Conservation (phyloP, 495 filamentous ascomycete genomes). For the Umbilicaria muhlenbergii region DNA sequence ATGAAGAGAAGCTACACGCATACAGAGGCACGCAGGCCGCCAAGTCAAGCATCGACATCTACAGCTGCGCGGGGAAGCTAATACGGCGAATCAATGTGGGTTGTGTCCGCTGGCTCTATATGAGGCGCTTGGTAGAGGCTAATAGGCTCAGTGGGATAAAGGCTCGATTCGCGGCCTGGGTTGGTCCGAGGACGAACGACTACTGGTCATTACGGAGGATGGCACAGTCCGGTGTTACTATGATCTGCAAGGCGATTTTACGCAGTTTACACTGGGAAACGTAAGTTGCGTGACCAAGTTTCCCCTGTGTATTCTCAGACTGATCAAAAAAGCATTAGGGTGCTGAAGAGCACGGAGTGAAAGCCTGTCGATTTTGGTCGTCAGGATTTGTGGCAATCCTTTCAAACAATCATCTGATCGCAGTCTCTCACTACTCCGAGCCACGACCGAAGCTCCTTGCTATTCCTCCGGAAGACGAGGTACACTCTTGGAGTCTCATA, state of each 20-base stretch:
- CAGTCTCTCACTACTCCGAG: conserved; percentile 79
- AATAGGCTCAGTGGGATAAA: conserved; percentile 64
- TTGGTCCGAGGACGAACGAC: conserved; percentile 93
- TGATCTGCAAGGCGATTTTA: conserved; percentile 85
- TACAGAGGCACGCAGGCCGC: conserved; percentile 53
- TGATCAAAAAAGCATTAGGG: conserved; percentile 32
- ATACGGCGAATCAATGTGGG: conserved; percentile 54
- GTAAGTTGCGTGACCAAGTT: conserved; percentile 23
- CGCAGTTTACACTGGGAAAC: conserved; percentile 86
- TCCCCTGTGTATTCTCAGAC: background rate
- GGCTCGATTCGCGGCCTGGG: conserved; percentile 77
- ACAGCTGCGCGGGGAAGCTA: conserved; percentile 78
- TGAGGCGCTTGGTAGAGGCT: conserved; percentile 3
- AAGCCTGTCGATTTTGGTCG: conserved; percentile 77
- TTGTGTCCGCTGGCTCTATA: background rate
- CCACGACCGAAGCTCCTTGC: conserved; percentile 76
- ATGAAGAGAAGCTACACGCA: conserved; percentile 68
- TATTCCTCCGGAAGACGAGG: conserved; percentile 55
- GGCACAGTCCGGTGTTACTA: conserved; percentile 86
- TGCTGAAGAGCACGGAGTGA: conserved; percentile 74
- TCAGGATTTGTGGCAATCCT: conserved; percentile 88
- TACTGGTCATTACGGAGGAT: conserved; percentile 76
- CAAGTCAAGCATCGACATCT: conserved; percentile 83
- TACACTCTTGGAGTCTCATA: conserved; percentile 81
- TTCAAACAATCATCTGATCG: conserved; percentile 72